Evolutionary conservation across 768 basidiomycete genomes (phyloP).

Genomic region (Tephrocybe sp.): DNA sequence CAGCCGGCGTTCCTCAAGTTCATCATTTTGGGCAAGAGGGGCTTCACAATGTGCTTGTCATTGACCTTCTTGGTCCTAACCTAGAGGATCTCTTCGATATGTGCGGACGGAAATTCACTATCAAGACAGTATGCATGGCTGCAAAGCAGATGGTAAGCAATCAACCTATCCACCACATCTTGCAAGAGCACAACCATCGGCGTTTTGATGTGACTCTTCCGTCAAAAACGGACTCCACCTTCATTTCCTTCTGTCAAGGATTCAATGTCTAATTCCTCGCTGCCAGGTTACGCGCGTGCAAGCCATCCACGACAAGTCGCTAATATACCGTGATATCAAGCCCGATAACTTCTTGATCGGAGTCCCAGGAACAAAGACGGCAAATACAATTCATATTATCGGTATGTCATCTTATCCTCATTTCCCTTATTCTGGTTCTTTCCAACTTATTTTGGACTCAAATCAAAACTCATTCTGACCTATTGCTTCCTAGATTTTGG

Average conservation of each 20-base stretch:
- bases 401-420: constrained; percentile 44
- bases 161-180: not conserved
- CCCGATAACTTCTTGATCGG: constrained; percentile 99
- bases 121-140: constrained; percentile 99
- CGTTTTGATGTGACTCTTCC: constrained; percentile 1
- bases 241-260: constrained; percentile 1
- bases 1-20: constrained; percentile 96
- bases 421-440: not conserved
- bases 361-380: constrained; percentile 85
- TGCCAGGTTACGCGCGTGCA: constrained; percentile 91
- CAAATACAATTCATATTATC: constrained; percentile 85
- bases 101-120: constrained; percentile 96
- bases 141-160: constrained; percentile 96
- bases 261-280: constrained; percentile 7
- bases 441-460: constrained; percentile 3
- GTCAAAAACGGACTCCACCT: constrained; percentile 12
- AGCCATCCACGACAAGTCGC: constrained; percentile 95
- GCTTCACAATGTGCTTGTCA: constrained; percentile 92
- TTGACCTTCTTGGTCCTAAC: constrained; percentile 96
- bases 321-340: constrained; percentile 99
- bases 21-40: constrained; percentile 99
- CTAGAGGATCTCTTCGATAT: constrained; percentile 98
- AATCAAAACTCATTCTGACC: constrained; percentile 4
- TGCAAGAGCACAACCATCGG: constrained; percentile 2
- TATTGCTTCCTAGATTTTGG: constrained; percentile 71